Percentiles rank a stretch among this genome's conserved stretches.
Evolutionary conservation across 441 rosid genomes (phyloP).

Genomic region (Macaranga tanarius): DNA sequence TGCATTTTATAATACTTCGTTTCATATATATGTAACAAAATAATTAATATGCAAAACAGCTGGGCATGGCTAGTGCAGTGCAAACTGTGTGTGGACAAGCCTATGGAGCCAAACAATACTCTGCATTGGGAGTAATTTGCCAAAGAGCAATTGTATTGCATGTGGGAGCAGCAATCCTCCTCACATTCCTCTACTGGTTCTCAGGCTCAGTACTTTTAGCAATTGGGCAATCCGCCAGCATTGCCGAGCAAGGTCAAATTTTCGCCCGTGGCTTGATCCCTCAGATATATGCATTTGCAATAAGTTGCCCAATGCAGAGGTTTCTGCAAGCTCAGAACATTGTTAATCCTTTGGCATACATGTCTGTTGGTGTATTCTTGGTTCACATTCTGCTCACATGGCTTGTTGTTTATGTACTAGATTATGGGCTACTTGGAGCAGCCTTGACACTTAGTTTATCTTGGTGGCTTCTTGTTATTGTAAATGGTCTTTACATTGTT

Average conservation of each 20-base stretch:
- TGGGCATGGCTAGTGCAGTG: conserved; percentile 99
- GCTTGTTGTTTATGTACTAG: conserved; percentile 55
- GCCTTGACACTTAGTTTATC: conserved; percentile 74
- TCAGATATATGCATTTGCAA: conserved; percentile 78
- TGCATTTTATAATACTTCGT: background rate
- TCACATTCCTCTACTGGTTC: conserved; percentile 77
- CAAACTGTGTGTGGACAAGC: conserved; percentile 98
- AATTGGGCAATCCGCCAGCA: conserved; percentile 62
- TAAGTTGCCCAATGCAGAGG: conserved; percentile 86
- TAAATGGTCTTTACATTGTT: conserved; percentile 56
- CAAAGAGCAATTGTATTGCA: conserved; percentile 85
- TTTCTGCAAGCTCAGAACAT: conserved; percentile 96
- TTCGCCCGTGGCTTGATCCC: conserved; percentile 83
- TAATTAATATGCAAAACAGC: conserved; percentile 30
- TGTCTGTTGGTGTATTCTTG: conserved; percentile 73
- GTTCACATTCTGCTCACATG: conserved; percentile 64
- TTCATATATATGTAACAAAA: no score
- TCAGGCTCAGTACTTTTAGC: conserved; percentile 52
- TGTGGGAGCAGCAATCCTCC: conserved; percentile 64
- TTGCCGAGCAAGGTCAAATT: conserved; percentile 63
- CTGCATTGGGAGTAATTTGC: conserved; percentile 79
- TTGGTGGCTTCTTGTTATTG: conserved; percentile 74
- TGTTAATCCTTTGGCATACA: conserved; percentile 84
- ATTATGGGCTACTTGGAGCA: conserved; percentile 73
- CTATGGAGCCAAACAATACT: conserved; percentile 72